A percentile compares a stretch with the other conserved stretches of the same genome.
Conservation (phyloP, 2,329 filamentous ascomycete genomes). For the Beauveria caledonica region DNA sequence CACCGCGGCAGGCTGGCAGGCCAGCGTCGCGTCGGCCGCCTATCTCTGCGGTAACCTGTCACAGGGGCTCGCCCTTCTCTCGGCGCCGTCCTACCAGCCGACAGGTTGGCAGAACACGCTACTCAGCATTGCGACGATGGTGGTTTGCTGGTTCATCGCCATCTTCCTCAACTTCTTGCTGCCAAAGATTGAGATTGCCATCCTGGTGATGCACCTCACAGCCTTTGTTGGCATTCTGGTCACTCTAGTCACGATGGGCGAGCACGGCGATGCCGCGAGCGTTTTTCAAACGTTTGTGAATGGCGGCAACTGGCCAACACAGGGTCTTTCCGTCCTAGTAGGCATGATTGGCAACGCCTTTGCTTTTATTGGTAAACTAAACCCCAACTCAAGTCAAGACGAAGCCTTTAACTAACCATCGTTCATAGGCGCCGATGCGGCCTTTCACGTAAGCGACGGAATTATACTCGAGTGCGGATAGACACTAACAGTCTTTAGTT, state of each 20-base stretch:
- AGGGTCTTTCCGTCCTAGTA: conserved; percentile 27
- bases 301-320: conserved; percentile 32
- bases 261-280: conserved; percentile 2
- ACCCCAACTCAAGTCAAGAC: neutral
- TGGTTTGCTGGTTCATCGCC: neutral
- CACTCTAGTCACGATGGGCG: neutral
- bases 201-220: conserved; percentile 8
- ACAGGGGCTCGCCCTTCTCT: neutral
- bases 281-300: conserved; percentile 21
- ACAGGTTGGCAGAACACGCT: conserved; percentile 8
- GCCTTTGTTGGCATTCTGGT: conserved; percentile 9
- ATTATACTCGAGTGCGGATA: too few species aligned
- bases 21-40: conserved; percentile 16
- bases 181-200: conserved; percentile 10
- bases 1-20: conserved; percentile 21
- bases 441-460: conserved; percentile 18
- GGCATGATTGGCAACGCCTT: conserved; percentile 35
- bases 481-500: conserved; percentile 6
- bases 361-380: conserved; percentile 21
- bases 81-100: neutral
- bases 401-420: neutral
- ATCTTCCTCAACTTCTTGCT: conserved; percentile 2
- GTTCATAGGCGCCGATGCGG: conserved; percentile 17
- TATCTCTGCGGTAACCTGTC: conserved; percentile 1
- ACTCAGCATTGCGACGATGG: neutral